A percentile compares a stretch with the other conserved stretches of the same genome.
Evolutionary conservation across 139 green algal genomes (phyloP).

Genomic region (Chlorella sp.): DNA sequence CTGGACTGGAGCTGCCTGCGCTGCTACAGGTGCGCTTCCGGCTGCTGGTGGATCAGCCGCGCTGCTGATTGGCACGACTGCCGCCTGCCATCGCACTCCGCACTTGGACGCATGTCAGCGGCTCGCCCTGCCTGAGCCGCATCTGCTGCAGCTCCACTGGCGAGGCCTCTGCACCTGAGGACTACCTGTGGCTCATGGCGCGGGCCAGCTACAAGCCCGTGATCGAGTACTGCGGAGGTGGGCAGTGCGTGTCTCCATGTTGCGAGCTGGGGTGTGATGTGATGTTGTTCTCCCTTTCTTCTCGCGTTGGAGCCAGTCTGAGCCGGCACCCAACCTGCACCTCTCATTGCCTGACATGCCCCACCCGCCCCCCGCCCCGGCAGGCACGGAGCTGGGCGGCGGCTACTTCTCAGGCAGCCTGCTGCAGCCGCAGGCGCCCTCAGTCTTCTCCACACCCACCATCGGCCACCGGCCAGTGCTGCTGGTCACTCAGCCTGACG

Average conservation of each 20-base stretch:
- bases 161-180: constrained; percentile 70
- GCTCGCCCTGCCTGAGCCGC: not conserved
- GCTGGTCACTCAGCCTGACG: constrained; percentile 30
- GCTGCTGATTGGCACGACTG: not conserved
- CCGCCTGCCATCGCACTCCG: not conserved
- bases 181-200: constrained; percentile 75
- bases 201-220: constrained; percentile 78
- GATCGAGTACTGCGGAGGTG: constrained; percentile 92
- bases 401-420: constrained; percentile 76
- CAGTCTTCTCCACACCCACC: constrained; percentile 77
- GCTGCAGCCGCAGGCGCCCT: constrained; percentile 79
- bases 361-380: not conserved
- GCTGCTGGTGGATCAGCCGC: not conserved
- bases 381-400: constrained; percentile 91
- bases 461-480: constrained; percentile 53
- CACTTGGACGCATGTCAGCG: not conserved
- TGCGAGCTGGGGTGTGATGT: too few relatives aligned
- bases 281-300: not conserved
- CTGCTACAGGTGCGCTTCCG: constrained; percentile 51
- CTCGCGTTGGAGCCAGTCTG: not conserved
- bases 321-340: not conserved
- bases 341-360: not conserved
- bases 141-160: constrained; percentile 64
- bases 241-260: not conserved
- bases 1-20: constrained; percentile 58